Base-by-base conservation (phyloP, 2,329 filamentous ascomycete genomes). In the Colletotrichum neosansevieriae region DNA sequence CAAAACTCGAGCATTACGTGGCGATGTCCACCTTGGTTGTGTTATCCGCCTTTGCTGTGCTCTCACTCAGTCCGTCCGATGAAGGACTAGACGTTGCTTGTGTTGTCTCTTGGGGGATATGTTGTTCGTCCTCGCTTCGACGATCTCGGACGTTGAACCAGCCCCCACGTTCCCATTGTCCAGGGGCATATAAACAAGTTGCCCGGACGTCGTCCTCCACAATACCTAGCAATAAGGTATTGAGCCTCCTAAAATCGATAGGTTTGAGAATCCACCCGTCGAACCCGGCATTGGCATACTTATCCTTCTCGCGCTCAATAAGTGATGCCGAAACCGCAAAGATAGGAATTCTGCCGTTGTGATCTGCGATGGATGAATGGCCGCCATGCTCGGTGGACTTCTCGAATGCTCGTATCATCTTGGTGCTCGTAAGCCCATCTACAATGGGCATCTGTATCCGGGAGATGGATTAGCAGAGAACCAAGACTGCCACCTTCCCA, bases 251-350 rank as follows among this genome's bases (percentile, higher is more conserved):
- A 75, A 97, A 97, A 69, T 95, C 90, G 50, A 97, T 92, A 0
- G 94, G 94, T 75, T 97, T 97, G 65, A 97, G 81, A 29, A 97
- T 94, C 94, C 94, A 97, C 24, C 92, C 94, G 72, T 97, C 94
- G 72, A 97, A 97, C 0, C 94, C 94, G 6, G 89, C 89, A 50
- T 92, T 85, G 49, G 94, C 86, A 72, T 97, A 97, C 0, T 79
- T 86, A 45, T 90, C 83, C 58, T 82, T 86, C 50, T 94, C 87
- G 17, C 84, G 86, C 76, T 97, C 94, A 1, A 92, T 75, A 1
- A 97, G 81, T 0, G 93, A 95, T 7, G 94, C 94, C 0, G 94
- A 97, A 0, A 97, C 93, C 0, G 93, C 94, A 73, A 97, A 93
- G 58, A 97, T 91, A 0, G 94, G 93, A 2, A 94, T 85, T 36